Evolutionary conservation across 345 rosid genomes (phyloP), one percentile per base, ranked within the genome.

Genomic region (Cardamine occulta): DNA sequence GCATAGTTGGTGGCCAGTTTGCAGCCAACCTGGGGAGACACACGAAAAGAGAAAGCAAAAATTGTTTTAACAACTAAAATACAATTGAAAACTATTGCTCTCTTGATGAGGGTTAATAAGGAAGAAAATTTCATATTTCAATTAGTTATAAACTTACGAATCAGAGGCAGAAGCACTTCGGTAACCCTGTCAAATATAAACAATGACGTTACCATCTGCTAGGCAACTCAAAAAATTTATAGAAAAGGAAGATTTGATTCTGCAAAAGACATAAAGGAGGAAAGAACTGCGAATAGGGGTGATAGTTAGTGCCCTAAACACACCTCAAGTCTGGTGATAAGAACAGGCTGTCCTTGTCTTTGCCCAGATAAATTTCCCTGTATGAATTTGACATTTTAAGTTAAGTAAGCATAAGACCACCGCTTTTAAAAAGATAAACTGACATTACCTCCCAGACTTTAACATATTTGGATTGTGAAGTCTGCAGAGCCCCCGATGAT

Each of bases 291-390:
- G 21, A 2, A 29, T 7, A 17, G 23, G 21, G 10, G 23, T 47
- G 10, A n/a, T 47, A 32, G 55, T 39, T 31, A 53, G 4, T 63
- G 45, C 71, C 58, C 62, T 21, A 49, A 39, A 70, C 88, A 81
- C 82, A 95, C 99, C 85, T 95, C 99, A 77, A 95, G 81, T 82
- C 83, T 86, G 83, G 99, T 95, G 80, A 95, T 92, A 68, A 92
- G 92, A 73, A 95, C 96, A 49, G 97, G 99, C 79, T 95, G 99
- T 67, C 98, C 93, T 82, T 95, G 98, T 72, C 97, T 86, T 81
- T 90, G 96, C 57, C 97, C 97, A 58, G 91, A 92, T 82, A 95
- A 84, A 84, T 82, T 89, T 75, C 98, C 99, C 99, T 95, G 85
- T 74, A 80, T 52, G 47, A 56, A 70, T 79, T 78, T 61, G 37